Conservation (phyloP, 176 grass and related monocot species). For the Stipa capillata region DNA sequence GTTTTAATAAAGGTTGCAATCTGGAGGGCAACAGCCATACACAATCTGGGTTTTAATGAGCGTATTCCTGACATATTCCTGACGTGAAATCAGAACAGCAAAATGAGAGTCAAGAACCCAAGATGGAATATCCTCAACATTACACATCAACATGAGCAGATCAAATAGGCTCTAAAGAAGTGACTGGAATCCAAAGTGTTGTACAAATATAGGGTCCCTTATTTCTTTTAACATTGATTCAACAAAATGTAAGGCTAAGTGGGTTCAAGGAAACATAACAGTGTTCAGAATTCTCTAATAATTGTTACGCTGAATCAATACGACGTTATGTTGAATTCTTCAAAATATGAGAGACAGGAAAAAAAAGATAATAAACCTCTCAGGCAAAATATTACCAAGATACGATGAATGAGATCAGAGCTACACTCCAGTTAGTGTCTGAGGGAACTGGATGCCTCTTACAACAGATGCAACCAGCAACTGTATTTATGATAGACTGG, state of each 20-base stretch:
- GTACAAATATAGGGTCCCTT: not conserved
- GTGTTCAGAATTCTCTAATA: not conserved
- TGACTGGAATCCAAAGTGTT: not conserved
- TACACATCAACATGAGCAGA: not conserved
- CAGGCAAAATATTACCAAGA: slow-evolving; percentile 65
- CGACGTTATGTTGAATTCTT: not conserved
- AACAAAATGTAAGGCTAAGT: not conserved
- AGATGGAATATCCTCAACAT: no score
- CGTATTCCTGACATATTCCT: not conserved
- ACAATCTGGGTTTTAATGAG: not conserved
- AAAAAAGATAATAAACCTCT: not conserved
- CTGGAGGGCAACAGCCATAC: not conserved
- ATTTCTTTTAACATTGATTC: not conserved
- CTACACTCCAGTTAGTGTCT: slow-evolving; percentile 88
- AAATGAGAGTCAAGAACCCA: not conserved
- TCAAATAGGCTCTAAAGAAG: not conserved
- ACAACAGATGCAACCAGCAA: slow-evolving; percentile 96
- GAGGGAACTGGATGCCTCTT: slow-evolving; percentile 75
- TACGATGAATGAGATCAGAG: slow-evolving; percentile 79
- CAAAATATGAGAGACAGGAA: not conserved
- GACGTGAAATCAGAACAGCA: not conserved
- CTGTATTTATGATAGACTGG: slow-evolving; percentile 68
- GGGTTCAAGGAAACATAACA: not conserved
- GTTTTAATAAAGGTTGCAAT: not conserved
- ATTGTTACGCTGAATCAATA: not conserved